phyloP scores from a whole-genome alignment of 345 rosid species.

The Salix viminalis region DNA sequence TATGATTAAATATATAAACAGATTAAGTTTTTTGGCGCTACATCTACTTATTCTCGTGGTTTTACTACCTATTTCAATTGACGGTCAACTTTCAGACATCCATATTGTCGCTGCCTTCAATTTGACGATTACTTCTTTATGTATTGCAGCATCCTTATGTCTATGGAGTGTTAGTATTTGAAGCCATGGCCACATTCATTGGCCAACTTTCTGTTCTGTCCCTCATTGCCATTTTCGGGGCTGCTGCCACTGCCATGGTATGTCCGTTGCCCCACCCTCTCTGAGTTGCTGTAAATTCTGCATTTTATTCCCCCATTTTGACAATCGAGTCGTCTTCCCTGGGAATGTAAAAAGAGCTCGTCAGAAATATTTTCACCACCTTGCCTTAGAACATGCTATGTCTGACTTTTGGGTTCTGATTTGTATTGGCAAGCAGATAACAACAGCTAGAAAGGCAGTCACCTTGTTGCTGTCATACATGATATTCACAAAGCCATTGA shows the following conservation, averaged over 20 bases:
- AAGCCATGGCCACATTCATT: constrained; percentile 92
- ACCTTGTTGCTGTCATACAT: constrained; percentile 65
- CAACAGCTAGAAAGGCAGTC: constrained; percentile 82
- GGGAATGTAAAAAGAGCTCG: not conserved
- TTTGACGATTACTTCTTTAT: not conserved
- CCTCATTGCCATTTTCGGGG: constrained; percentile 90
- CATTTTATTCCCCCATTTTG: no score
- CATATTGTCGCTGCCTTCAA: not conserved
- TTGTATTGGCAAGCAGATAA: constrained; percentile 42
- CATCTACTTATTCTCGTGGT: not conserved
- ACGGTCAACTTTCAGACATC: no score
- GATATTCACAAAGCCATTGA: constrained; percentile 87
- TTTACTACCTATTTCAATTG: no score
- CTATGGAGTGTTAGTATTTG: constrained; percentile 81
- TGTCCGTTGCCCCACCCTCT: not conserved
- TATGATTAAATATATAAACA: not conserved
- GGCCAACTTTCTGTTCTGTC: constrained; percentile 94
- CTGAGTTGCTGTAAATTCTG: not conserved
- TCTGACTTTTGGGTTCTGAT: constrained; percentile 1
- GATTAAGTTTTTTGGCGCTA: not conserved
- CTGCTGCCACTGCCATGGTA: constrained; percentile 97
- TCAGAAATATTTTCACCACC: not conserved
- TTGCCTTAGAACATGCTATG: not conserved
- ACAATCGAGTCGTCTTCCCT: not conserved
- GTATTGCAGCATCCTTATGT: constrained; percentile 71